These are phyloP conservation scores for Leccinellum albellum DNA, from an alignment of 768 basidiomycete genomes.

Conservation along the genomic window DNA sequence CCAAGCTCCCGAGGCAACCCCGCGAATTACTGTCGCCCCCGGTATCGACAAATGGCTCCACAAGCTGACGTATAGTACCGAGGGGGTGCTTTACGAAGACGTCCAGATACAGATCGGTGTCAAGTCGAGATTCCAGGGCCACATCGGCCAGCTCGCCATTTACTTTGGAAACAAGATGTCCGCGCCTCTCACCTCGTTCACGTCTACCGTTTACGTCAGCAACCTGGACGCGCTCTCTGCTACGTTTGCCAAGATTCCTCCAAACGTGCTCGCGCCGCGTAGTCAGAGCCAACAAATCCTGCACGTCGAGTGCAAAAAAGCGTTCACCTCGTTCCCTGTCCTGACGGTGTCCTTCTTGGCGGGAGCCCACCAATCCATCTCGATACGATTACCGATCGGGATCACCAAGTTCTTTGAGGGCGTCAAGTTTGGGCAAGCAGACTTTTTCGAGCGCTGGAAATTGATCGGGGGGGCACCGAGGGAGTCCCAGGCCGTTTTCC, in stretches of 20 bases:
- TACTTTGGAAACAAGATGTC: slow-evolving; percentile 96
- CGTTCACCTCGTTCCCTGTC: slow-evolving; percentile 73
- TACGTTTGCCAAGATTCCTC: slow-evolving; percentile 88
- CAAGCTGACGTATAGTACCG: slow-evolving; percentile 70
- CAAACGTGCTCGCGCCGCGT: slow-evolving; percentile 72
- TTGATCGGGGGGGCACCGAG: slow-evolving; percentile 93
- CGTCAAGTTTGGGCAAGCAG: slow-evolving; percentile 73
- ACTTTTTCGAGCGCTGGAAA: slow-evolving; percentile 99
- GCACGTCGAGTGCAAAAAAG: slow-evolving; percentile 91
- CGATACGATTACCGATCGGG: slow-evolving; percentile 80
- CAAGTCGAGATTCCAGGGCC: slow-evolving; percentile 95
- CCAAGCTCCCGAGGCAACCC: slow-evolving; percentile 24
- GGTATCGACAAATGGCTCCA: slow-evolving; percentile 88
- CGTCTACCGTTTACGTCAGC: slow-evolving; percentile 69
- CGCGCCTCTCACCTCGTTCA: slow-evolving; percentile 86
- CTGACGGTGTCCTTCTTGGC: slow-evolving; percentile 88
- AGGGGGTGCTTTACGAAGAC: slow-evolving; percentile 95
- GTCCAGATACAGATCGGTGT: slow-evolving; percentile 92
- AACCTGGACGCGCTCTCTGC: slow-evolving; percentile 75
- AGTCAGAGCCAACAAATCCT: slow-evolving; percentile 91
- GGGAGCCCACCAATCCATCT: slow-evolving; percentile 84
- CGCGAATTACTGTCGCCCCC: slow-evolving; percentile 61
- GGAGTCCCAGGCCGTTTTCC: slow-evolving; percentile 86
- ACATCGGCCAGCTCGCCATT: slow-evolving; percentile 88
- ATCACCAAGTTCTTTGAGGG: slow-evolving; percentile 92